Evolutionary conservation across 108 stramenopile species (phyloP), one percentile per base, ranked within the genome.

Genomic region (Nitzschia putrida): DNA sequence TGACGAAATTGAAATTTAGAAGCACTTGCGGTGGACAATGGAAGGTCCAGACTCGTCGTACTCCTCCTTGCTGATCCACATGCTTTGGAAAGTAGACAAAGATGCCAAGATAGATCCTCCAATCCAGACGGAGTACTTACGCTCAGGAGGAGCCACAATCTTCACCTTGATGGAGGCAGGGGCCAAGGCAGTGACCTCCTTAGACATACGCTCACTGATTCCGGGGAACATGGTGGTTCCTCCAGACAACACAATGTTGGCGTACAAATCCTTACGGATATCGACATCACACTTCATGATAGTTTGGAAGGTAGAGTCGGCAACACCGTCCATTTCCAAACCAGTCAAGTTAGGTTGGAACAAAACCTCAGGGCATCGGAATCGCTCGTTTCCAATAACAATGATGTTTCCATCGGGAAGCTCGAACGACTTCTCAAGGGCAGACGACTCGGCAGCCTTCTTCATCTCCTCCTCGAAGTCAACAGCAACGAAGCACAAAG

Each of bases 241-340:
- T 75, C 92, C 92, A 64, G 92, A 97, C 71, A 95, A 85, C 23
- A 95, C 94, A 84, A 95, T 95, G 80, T 95, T 95, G 78, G 91
- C 91, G 66, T 95, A 95, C 58, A 96, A 75, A 64, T 96, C 93
- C 92, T 96, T 97, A 73, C 98, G 94, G 80, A 99, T 98, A 82
- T 98, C 98, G 57, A 99, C 97, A 85, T 98, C 97, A 80, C 99
- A 99, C 90, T 97, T 98, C 98, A 98, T 98, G 83, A 99, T 97
- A 65, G 99, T 98, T 78, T 98, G 93, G 94, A 98, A 98, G 67
- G 96, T 96, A 64, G 92, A 91, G 77, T 98, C 97, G 69, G 96
- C 97, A 80, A 99, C 85, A 57, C 97, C 97, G 70, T 92, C 85
- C 84, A 97, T 95, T 82, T 98, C 97, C 75, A 97, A 88, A 81